Evolutionary conservation across 1,139 yeast genomes (phyloP), one percentile per base, ranked within the genome.

Genomic region (Debaryomycetaceae sp.): DNA sequence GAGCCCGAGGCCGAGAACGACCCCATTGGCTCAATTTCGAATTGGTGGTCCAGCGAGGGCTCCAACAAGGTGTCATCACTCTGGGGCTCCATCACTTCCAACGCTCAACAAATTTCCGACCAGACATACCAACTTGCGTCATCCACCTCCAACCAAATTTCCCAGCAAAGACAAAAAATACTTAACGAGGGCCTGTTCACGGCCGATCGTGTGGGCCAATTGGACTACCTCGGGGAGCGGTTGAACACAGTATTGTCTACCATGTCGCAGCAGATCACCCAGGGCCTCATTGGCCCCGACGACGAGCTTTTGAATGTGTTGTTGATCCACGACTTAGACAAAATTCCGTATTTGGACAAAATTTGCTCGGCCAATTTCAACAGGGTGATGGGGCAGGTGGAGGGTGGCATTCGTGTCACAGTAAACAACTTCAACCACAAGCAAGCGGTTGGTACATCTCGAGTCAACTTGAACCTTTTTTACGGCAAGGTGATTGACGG

Each of bases 311-410:
- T 67, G 40, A 65, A 65, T 34, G 45, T 67, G 13, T 48, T 66
- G 21, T 46, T 91, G 25, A 81, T 85, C 33, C 93, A 88, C 51
- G 98, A 91, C 54, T 68, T 89, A 58, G 75, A 54, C 32, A 88
- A 91, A 44, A 75, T 81, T 51, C 65, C 75, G 17, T 70, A 76
- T 40, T 67, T 89, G 44, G 83, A 83, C 40, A 65, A 69, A 32
- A 64, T 78, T 40, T 78, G 85, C 12, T 73, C 75, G 42, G 65
- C 69, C 30, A 84, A 81, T 42, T 91, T 91, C 55, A 79, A 78
- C 46, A 69, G 71, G 34, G 96, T 86, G n/a, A 78, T 88, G 81
- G 72, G 73, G 41, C 96, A 89, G 56, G 96, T 89, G 11, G 96
- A 89, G 52, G 96, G 96, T 22, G 89, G 86, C 9, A 86, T 81